Conservation (phyloP, 352 stramenopile genomes). For the Hyaloperonospora brassicae region DNA sequence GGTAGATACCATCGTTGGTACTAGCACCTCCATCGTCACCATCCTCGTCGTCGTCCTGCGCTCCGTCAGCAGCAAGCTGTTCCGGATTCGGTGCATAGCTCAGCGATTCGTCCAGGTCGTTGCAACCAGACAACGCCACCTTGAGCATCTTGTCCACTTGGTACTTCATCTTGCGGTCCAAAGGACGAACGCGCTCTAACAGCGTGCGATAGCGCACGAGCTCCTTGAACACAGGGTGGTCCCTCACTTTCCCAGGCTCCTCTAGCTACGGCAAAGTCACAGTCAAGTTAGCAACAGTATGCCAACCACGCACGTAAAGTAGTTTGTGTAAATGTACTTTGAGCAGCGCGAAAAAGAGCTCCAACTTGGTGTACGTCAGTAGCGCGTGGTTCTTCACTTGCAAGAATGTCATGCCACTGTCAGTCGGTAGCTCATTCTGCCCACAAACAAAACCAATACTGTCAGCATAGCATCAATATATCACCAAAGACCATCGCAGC, state of each 20-base stretch:
- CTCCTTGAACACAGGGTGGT: conserved; percentile 81
- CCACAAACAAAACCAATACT: conserved; percentile 1
- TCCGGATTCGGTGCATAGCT: conserved; percentile 78
- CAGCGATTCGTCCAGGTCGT: conserved; percentile 68
- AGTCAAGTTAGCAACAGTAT: neutral
- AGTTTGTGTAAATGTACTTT: conserved; percentile 35
- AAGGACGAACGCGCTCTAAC: conserved; percentile 73
- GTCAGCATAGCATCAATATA: neutral
- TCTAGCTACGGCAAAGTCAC: conserved; percentile 35
- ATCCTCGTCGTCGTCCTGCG: conserved; percentile 42
- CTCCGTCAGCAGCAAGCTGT: conserved; percentile 52
- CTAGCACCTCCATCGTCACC: conserved; percentile 19
- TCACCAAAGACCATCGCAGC: neutral
- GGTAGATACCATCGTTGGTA: conserved; percentile 66
- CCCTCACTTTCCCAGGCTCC: conserved; percentile 53
- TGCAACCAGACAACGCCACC: conserved; percentile 64
- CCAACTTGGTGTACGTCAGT: conserved; percentile 81
- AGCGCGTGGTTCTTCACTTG: conserved; percentile 86
- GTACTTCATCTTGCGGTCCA: conserved; percentile 86
- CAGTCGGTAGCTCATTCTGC: conserved; percentile 52
- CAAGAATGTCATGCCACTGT: conserved; percentile 66
- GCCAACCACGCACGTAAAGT: neutral
- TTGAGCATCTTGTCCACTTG: conserved; percentile 88
- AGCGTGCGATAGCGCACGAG: conserved; percentile 78
- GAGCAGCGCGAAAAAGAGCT: conserved; percentile 78